phyloP scores from a whole-genome alignment of 1,139 yeast genomes.

The Entelexis paramagnoliae region DNA sequence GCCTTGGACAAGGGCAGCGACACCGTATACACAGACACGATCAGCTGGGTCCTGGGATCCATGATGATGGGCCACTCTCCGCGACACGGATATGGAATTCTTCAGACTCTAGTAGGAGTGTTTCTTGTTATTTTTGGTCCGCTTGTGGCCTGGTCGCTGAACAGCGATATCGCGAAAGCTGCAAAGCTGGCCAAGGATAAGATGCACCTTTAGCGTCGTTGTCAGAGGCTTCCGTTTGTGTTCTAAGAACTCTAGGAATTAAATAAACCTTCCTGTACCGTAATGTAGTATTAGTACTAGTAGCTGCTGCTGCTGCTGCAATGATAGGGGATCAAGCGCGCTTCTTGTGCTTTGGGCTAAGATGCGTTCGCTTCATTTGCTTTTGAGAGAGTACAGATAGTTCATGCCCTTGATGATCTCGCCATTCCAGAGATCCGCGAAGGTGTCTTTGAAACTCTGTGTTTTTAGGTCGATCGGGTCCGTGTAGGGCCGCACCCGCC shows the following conservation, averaged over 20 bases:
- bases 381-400: constrained; percentile 49
- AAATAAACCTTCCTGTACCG: not conserved
- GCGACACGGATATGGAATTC: constrained; percentile 44
- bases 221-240: not conserved
- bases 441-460: constrained; percentile 47
- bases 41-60: constrained; percentile 74
- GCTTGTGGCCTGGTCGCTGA: constrained; percentile 44
- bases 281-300: not conserved
- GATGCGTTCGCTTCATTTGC: constrained; percentile 24
- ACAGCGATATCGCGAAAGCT: constrained; percentile 34
- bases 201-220: not conserved
- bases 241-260: not conserved
- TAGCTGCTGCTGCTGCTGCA: not conserved
- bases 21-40: constrained; percentile 67
- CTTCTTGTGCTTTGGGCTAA: not conserved
- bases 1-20: constrained; percentile 57
- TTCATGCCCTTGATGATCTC: constrained; percentile 59
- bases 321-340: too few relatives aligned
- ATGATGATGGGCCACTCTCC: constrained; percentile 61
- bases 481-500: constrained; percentile 23
- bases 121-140: constrained; percentile 57
- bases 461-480: constrained; percentile 35
- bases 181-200: not conserved
- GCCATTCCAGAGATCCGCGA: constrained; percentile 74
- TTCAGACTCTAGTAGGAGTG: constrained; percentile 33